These are phyloP conservation scores for Nakazawaea ishiwadae DNA, from an alignment of 805 yeast species.

Conservation along the genomic window DNA sequence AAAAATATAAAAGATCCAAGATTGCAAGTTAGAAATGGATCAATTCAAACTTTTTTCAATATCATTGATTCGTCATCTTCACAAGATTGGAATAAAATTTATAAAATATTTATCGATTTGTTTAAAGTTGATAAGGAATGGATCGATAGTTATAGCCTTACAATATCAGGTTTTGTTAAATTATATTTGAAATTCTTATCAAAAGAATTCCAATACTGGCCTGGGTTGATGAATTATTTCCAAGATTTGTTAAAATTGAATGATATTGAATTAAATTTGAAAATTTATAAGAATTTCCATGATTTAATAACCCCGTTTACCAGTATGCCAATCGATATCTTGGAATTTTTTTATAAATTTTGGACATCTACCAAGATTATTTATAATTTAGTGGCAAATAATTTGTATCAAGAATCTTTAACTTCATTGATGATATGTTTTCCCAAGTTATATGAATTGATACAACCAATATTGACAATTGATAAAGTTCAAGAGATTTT, in stretches of 20 bases:
- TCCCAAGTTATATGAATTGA: constrained; percentile 39
- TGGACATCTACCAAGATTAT: constrained; percentile 43
- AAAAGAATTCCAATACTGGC: constrained; percentile 44
- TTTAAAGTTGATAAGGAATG: constrained; percentile 35
- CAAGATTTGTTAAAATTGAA: constrained; percentile 33
- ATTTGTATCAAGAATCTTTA: constrained; percentile 56
- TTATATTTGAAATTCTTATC: constrained; percentile 50
- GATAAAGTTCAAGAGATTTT: constrained; percentile 46
- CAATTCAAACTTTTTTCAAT: constrained; percentile 83
- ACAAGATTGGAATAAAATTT: constrained; percentile 63
- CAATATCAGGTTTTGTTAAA: constrained; percentile 62
- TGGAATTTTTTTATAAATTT: constrained; percentile 40
- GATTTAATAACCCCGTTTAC: constrained; percentile 32
- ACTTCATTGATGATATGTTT: constrained; percentile 52
- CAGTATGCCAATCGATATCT: constrained; percentile 26
- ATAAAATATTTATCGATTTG: too few species aligned
- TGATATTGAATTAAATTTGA: constrained; percentile 44
- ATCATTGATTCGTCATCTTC: constrained; percentile 57
- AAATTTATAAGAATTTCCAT: constrained; percentile 50
- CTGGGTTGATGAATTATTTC: constrained; percentile 46
- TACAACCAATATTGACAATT: constrained; percentile 24
- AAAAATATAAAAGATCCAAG: constrained; percentile 60
- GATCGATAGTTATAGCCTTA: constrained; percentile 58
- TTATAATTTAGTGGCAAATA: constrained; percentile 34
- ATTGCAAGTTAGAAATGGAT: constrained; percentile 83